Percentiles rank a stretch among this genome's conserved stretches.
Evolutionary conservation across 2,329 filamentous ascomycete species (phyloP).

Genomic region (Botrytis squamosa): DNA sequence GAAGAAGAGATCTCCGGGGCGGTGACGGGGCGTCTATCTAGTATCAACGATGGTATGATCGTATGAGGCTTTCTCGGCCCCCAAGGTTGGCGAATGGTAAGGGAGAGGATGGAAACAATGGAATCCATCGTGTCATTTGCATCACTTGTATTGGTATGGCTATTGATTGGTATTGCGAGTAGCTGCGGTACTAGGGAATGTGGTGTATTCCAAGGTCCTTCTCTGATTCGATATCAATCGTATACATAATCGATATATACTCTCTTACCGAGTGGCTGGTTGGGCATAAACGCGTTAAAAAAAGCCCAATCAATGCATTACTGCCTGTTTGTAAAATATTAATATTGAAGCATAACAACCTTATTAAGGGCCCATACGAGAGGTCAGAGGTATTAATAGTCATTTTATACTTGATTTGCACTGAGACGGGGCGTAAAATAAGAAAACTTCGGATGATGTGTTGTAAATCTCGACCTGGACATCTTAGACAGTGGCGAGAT

Average conservation of each 20-base stretch:
- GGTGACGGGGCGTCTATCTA: slow-evolving; percentile 10
- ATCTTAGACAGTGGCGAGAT: not conserved
- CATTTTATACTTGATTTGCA: not conserved
- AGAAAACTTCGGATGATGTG: not conserved
- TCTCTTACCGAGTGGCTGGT: slow-evolving; percentile 4
- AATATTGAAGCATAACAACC: not conserved
- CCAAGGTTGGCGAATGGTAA: not conserved
- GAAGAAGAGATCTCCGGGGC: slow-evolving; percentile 16
- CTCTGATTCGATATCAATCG: not conserved
- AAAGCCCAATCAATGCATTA: slow-evolving; percentile 21
- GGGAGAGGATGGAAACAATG: not conserved
- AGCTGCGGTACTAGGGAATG: not conserved
- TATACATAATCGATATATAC: not conserved
- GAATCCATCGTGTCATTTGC: not conserved
- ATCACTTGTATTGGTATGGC: not conserved
- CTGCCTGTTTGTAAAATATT: slow-evolving; percentile 3
- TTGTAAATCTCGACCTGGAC: not conserved
- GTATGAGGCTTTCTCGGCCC: not conserved
- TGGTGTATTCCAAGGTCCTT: not conserved
- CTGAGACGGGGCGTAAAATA: not conserved
- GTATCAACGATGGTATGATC: not conserved
- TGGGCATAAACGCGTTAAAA: slow-evolving; percentile 20
- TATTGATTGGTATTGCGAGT: not conserved
- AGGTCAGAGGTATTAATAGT: not conserved
- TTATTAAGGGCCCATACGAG: not conserved